Evolutionary conservation across 352 stramenopile genomes (phyloP).

Genomic region (Phytophthora multivora): DNA sequence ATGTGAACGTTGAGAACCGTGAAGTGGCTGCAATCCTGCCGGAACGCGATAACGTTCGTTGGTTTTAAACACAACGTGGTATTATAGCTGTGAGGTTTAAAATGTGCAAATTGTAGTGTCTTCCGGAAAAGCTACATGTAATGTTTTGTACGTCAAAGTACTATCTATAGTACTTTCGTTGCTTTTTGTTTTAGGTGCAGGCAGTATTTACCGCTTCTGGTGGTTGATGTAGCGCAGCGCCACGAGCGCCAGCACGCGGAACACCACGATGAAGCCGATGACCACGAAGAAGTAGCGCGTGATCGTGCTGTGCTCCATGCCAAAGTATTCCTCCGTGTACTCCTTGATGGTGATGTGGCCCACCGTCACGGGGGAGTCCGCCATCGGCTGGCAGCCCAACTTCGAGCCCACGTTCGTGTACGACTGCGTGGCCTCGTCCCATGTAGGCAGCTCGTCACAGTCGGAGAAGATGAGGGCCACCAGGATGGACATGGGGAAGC

Average conservation of each 20-base stretch:
- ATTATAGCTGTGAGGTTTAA: no score
- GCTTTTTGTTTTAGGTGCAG: no score
- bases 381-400: slow-evolving; percentile 25
- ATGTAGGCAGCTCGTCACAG: slow-evolving; percentile 26
- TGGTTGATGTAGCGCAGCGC: slow-evolving; percentile 44
- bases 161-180: background rate
- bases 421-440: slow-evolving; percentile 9
- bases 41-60: background rate
- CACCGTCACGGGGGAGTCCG: slow-evolving; percentile 13
- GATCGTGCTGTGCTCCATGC: slow-evolving; percentile 22
- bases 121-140: no score
- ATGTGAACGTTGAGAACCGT: background rate
- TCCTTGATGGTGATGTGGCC: slow-evolving; percentile 25
- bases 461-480: slow-evolving; percentile 30
- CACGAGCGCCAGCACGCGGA: slow-evolving; percentile 33
- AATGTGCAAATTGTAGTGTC: no score
- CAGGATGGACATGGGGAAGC: slow-evolving; percentile 36
- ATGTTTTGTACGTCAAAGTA: slow-evolving; percentile 1
- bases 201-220: slow-evolving; percentile 36
- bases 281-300: slow-evolving; percentile 22
- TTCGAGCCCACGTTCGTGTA: slow-evolving; percentile 28
- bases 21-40: slow-evolving; percentile 1
- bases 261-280: slow-evolving; percentile 33
- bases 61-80: no score
- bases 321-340: slow-evolving; percentile 33